Conservation (phyloP, 805 yeast genomes). For the Candida pseudofarinosa region DNA sequence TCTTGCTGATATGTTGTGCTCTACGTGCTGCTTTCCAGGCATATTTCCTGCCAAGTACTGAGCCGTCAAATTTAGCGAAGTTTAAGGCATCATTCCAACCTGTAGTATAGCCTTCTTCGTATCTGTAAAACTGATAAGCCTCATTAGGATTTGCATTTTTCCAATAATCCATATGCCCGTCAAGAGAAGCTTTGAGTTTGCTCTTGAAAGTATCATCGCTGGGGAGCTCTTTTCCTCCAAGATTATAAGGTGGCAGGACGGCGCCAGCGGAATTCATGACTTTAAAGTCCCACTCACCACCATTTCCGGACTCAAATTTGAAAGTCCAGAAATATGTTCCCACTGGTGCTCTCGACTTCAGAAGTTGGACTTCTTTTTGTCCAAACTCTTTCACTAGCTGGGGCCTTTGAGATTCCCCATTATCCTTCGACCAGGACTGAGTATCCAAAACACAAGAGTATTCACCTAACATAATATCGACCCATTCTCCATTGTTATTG, state of each 20-base stretch:
- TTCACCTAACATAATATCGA: conserved; percentile 83
- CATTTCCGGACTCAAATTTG: conserved; percentile 82
- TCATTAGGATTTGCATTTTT: conserved; percentile 49
- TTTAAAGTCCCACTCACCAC: conserved; percentile 94
- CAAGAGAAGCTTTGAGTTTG: conserved; percentile 30
- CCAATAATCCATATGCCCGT: conserved; percentile 68
- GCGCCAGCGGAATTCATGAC: conserved; percentile 69
- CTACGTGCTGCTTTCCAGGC: conserved; percentile 67
- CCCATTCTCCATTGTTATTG: conserved; percentile 39
- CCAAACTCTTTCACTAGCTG: conserved; percentile 63
- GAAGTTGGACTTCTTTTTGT: conserved; percentile 43
- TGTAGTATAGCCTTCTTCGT: conserved; percentile 67
- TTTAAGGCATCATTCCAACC: conserved; percentile 73
- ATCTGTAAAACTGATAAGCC: conserved; percentile 77
- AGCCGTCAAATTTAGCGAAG: conserved; percentile 66
- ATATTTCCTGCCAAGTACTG: conserved; percentile 66
- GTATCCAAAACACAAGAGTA: conserved; percentile 85
- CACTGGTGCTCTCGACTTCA: conserved; percentile 51
- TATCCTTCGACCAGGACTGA: conserved; percentile 60
- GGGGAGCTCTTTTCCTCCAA: conserved; percentile 31
- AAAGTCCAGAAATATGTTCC: conserved; percentile 91
- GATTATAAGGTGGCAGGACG: conserved; percentile 18
- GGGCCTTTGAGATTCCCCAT: conserved; percentile 40
- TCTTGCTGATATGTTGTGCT: conserved; percentile 51
- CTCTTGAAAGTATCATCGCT: conserved; percentile 39